Conservation (phyloP, 1,284 basidiomycete genomes). For the Hemileia vastatrix region DNA sequence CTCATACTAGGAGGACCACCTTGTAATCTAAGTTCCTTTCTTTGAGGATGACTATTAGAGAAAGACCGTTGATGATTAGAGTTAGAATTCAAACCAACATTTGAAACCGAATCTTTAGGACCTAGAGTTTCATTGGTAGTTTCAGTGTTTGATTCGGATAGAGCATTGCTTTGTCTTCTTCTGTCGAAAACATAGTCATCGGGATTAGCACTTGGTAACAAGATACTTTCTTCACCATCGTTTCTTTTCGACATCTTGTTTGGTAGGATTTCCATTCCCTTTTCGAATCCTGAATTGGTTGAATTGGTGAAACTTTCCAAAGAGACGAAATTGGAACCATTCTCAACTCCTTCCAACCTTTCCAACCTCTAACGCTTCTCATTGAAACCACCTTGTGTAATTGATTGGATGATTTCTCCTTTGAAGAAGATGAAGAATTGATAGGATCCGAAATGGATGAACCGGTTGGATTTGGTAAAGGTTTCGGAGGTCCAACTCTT, state of each 20-base stretch:
- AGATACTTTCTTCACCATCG: conserved; percentile 34
- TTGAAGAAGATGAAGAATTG: conserved; percentile 15
- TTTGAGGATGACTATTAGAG: not conserved
- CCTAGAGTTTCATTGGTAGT: not conserved
- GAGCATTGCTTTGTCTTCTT: conserved; percentile 20
- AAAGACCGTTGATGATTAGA: too few relatives aligned
- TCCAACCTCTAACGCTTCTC: conserved; percentile 29
- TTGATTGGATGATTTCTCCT: conserved; percentile 22
- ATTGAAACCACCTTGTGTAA: conserved; percentile 18
- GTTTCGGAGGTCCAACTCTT: not conserved
- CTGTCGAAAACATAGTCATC: not conserved
- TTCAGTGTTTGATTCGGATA: not conserved
- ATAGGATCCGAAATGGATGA: conserved; percentile 1
- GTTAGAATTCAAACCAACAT: not conserved
- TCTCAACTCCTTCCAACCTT: conserved; percentile 32
- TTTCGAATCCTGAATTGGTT: conserved; percentile 28
- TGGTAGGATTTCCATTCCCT: conserved; percentile 29
- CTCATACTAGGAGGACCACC: not conserved
- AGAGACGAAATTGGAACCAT: conserved; percentile 32
- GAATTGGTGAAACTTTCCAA: conserved; percentile 1
- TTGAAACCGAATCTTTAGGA: not conserved
- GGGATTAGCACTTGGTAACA: conserved; percentile 1
- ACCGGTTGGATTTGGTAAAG: not conserved
- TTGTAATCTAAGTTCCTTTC: not conserved
- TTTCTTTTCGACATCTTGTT: conserved; percentile 26